Percentiles rank a stretch among this genome's conserved stretches.
Conservation (phyloP, 2,329 filamentous ascomycete genomes). For the Colletotrichum euphorbiae region DNA sequence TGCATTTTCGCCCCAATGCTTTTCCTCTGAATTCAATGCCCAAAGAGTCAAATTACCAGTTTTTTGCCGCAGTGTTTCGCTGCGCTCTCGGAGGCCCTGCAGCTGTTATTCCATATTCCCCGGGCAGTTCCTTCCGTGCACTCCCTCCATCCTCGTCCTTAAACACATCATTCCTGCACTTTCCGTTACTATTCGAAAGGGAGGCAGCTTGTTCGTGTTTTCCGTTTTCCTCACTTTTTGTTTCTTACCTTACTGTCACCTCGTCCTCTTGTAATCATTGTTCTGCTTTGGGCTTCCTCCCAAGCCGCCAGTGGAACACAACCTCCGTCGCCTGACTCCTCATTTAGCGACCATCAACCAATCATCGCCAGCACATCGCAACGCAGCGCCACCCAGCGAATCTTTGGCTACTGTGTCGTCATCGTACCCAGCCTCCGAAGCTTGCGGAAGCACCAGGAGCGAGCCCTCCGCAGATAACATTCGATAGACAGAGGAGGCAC, state of each 20-base stretch:
- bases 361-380: slow-evolving; percentile 5
- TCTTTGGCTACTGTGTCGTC: slow-evolving; percentile 37
- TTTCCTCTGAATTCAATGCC: slow-evolving; percentile 7
- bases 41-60: not conserved
- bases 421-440: slow-evolving; percentile 34
- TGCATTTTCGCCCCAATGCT: not conserved
- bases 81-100: slow-evolving; percentile 10
- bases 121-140: slow-evolving; percentile 19
- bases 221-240: not conserved
- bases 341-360: slow-evolving; percentile 16
- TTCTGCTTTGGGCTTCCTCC: not conserved
- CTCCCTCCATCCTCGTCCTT: slow-evolving; percentile 3
- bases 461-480: not conserved
- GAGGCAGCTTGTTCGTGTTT: no score
- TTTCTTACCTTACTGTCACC: not conserved
- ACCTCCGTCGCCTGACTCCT: slow-evolving; percentile 12
- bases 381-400: slow-evolving; percentile 22
- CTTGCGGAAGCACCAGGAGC: slow-evolving; percentile 29
- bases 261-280: slow-evolving; percentile 15
- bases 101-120: slow-evolving; percentile 1
- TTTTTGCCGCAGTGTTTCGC: not conserved
- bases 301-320: slow-evolving; percentile 26
- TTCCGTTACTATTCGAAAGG: not conserved
- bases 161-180: slow-evolving; percentile 24
- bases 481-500: slow-evolving; percentile 1